Base-by-base conservation (phyloP, 208 protist genomes). In the Lotmaria passim region DNA sequence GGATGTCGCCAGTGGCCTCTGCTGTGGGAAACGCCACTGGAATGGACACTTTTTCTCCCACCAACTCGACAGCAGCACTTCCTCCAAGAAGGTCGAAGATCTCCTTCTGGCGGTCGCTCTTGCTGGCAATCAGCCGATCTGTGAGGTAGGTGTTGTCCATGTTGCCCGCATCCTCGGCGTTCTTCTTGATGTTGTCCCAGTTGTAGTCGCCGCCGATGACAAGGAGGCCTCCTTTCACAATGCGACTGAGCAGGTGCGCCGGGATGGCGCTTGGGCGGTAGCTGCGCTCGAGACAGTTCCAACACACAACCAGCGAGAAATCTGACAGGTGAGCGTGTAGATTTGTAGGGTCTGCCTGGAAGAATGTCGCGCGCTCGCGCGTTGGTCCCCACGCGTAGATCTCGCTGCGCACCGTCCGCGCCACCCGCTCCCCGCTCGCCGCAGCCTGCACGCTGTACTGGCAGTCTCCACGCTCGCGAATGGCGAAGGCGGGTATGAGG, bases 261-360 rank as follows among this genome's bases (percentile, higher is more conserved):
- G 89, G 90, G 57, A 95, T 83, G 17, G 70, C 75, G 23, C 75
- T 82, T 26, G 93, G 93, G 24, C 81, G 81, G 58, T 87, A 94
- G 69, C 87, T 91, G 55, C 85, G 85, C 77, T 94, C 93, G 26
- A 97, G 75, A 38, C 86, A 87, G 68, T 97, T 94, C 86, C 90
- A 95, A 79, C 89, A 94, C 43, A 94, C 69, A 47, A 97, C 87
- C 30, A 97, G 69, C 15, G 86, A 85, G 60, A 94, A 93, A 39
- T 83, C 33, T 28, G 82, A 80, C 59, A 97, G 69, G 76, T 97
- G 90, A 12, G 81, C 69, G 69, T 95, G 93, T 69, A 97, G 61
- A 75, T 97, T 95, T 19, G 86, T 90, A 19, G 90, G 90, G 75
- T 97, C 90, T 11, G 89, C 81, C 82, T 97, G 93, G 66, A 88